Evolutionary conservation across 2,329 filamentous ascomycete genomes (phyloP).

Genomic region (Colletotrichum melonis): DNA sequence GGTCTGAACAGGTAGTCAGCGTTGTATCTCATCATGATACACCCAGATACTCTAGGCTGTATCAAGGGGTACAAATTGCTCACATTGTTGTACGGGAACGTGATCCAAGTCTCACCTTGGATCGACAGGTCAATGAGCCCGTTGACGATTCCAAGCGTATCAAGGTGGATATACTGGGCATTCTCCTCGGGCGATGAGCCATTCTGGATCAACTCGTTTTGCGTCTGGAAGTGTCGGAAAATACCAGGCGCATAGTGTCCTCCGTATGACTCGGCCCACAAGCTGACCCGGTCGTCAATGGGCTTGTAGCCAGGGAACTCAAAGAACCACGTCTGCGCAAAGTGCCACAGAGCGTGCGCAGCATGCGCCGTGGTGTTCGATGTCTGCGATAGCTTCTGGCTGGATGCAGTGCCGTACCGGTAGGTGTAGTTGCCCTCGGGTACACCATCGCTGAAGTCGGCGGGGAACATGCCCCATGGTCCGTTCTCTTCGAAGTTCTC

Average conservation of each 20-base stretch:
- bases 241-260: constrained; percentile 62
- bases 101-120: constrained; percentile 67
- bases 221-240: constrained; percentile 67
- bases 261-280: constrained; percentile 67
- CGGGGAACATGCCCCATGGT: constrained; percentile 26
- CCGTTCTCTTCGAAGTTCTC: background rate
- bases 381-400: constrained; percentile 43
- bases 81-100: constrained; percentile 71
- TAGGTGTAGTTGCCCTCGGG: constrained; percentile 51
- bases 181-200: constrained; percentile 62
- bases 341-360: constrained; percentile 60
- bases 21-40: no score
- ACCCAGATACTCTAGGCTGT: no score
- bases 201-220: constrained; percentile 68
- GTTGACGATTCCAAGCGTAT: constrained; percentile 77
- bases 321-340: constrained; percentile 70
- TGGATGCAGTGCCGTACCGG: constrained; percentile 47
- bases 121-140: constrained; percentile 74
- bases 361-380: constrained; percentile 55
- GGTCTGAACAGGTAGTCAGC: constrained; percentile 45
- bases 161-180: constrained; percentile 60
- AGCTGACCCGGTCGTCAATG: constrained; percentile 62
- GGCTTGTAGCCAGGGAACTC: constrained; percentile 67
- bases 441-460: constrained; percentile 49
- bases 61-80: background rate